Percentiles rank a stretch among this genome's conserved stretches.
Evolutionary conservation across 176 grass and related monocot genomes (phyloP).

Genomic region (Thinopyrum elongatum): DNA sequence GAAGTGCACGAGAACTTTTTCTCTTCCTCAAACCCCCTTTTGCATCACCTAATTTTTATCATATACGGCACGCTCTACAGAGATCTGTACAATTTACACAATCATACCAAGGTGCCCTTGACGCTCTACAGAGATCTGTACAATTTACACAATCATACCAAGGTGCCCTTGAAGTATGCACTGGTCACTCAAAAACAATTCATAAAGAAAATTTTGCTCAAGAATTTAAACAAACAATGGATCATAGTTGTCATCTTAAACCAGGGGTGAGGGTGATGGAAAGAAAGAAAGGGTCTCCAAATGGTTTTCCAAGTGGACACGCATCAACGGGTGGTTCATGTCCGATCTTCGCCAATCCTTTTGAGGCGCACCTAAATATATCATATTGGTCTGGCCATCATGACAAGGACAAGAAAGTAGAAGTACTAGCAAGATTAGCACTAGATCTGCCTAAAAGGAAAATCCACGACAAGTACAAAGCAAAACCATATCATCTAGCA

Average conservation of each 20-base stretch:
- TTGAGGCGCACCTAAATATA: not conserved
- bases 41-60: no score
- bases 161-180: not conserved
- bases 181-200: not conserved
- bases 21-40: no score
- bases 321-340: not conserved
- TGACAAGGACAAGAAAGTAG: slow-evolving; percentile 32
- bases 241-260: not conserved
- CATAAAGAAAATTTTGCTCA: no score
- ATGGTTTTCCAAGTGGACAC: slow-evolving; percentile 5
- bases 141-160: not conserved
- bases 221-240: not conserved
- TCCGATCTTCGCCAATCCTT: not conserved
- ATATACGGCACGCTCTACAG: no score
- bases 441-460: not conserved
- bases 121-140: not conserved
- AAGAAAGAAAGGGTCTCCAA: not conserved
- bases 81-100: not conserved
- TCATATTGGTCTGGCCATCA: not conserved
- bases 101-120: not conserved
- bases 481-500: not conserved
- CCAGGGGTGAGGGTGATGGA: not conserved
- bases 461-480: not conserved
- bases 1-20: no score
- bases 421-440: not conserved